Conservation (phyloP, 1,284 basidiomycete genomes). For the Phenoliferia sp. region DNA sequence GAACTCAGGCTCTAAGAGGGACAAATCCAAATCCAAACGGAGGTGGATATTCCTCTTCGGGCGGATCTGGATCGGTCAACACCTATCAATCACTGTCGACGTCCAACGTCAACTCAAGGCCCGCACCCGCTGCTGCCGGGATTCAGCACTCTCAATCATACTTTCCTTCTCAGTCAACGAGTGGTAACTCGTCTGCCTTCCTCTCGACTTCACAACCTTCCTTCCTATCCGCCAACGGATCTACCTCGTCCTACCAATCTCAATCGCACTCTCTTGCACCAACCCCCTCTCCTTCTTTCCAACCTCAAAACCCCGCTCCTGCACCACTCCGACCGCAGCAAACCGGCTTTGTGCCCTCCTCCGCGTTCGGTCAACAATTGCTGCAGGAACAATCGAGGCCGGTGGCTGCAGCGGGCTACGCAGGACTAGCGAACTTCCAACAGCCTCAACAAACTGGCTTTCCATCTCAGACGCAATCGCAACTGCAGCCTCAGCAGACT, state of each 20-base stretch:
- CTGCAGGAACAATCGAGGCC: not conserved
- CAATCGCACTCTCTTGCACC: too few relatives aligned
- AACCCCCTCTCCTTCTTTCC: too few relatives aligned
- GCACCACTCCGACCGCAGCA: constrained; percentile 16
- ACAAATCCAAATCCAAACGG: too few relatives aligned
- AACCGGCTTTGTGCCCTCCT: constrained; percentile 10
- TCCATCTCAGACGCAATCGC: not conserved
- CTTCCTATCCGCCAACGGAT: not conserved
- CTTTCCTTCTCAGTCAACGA: too few relatives aligned
- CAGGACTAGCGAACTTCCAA: not conserved
- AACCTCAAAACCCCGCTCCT: not conserved
- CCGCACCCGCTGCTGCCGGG: too few relatives aligned
- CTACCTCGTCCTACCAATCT: not conserved
- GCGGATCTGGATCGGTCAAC: not conserved
- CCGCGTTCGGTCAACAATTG: constrained; percentile 3
- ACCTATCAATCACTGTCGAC: not conserved
- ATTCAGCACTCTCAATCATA: too few relatives aligned
- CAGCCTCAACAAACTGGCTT: not conserved
- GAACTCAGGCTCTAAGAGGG: too few relatives aligned
- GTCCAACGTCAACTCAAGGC: not conserved
- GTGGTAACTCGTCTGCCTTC: too few relatives aligned
- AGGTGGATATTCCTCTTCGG: not conserved
- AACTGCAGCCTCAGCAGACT: not conserved
- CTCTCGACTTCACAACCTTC: not conserved
- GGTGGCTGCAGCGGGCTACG: not conserved